A percentile compares a stretch with the other conserved stretches of the same genome.
Evolutionary conservation across 2,329 filamentous ascomycete genomes (phyloP).

Genomic region (Diaporthe sp.): DNA sequence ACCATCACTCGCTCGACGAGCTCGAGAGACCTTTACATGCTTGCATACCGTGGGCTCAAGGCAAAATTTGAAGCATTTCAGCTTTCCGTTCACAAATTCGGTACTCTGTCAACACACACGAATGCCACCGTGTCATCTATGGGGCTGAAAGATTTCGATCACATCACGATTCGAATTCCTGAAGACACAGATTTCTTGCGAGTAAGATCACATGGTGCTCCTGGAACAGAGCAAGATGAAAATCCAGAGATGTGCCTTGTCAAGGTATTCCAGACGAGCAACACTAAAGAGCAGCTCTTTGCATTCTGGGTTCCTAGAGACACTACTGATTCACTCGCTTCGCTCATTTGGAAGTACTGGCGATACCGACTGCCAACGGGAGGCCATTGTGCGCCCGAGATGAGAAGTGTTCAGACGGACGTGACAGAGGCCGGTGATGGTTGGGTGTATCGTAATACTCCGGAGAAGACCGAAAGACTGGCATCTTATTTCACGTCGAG

Average conservation of each 20-base stretch:
- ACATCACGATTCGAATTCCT: slow-evolving; percentile 3
- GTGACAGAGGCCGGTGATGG: background rate
- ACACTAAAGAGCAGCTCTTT: background rate
- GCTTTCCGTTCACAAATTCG: background rate
- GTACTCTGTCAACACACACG: background rate
- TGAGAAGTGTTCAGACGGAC: background rate
- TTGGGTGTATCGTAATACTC: background rate
- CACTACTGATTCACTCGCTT: background rate
- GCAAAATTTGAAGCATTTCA: slow-evolving; percentile 8
- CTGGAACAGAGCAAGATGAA: background rate
- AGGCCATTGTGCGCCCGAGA: no score
- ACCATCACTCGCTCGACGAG: background rate
- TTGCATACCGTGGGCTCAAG: slow-evolving; percentile 16
- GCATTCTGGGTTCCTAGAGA: background rate
- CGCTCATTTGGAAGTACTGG: slow-evolving; percentile 24
- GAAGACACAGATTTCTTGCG: background rate
- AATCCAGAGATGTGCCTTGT: background rate
- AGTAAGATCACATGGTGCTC: background rate
- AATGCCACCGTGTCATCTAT: background rate
- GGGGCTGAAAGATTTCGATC: background rate
- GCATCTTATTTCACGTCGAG: background rate
- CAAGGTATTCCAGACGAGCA: no score
- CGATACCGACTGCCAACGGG: background rate
- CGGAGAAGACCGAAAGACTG: background rate
- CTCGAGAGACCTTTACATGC: slow-evolving; percentile 1